Evolutionary conservation across 73 alveolate species (phyloP), one percentile per base, ranked within the genome.

Genomic region (Durusdinium trenchii): DNA sequence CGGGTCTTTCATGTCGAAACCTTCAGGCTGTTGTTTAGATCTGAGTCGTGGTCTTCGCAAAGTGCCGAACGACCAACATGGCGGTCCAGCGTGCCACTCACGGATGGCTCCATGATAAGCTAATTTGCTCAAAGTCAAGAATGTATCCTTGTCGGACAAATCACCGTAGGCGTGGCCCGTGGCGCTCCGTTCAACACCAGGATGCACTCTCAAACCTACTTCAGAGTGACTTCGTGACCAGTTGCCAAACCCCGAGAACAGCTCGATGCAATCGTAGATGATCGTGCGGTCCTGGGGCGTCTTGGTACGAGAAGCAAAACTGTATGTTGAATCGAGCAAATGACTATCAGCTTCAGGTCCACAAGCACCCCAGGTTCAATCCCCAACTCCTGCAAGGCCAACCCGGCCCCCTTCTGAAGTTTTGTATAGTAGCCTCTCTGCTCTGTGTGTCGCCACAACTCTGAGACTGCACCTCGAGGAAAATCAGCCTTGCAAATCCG

Each of bases 391-490:
- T 57, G 69, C 4, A 76, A 20, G 20, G 35, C 60, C 12, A 38
- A 20, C 3, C 61, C 86, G 4, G 86, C 86, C 4, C 61, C 61
- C 9, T 76, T 76, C 6, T 76, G 61, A 23, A 57, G 69, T 23
- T 23, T 57, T 12, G 86, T 76, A 45, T 76, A 76, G 54, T 76
- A 76, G 35, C 86, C 86, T 32, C 54, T 76, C 35, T 76, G 86
- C 54, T 76, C 86, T 36, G 86, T 36, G 45, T 76, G 86, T 7
- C 86, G 51, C 86, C 86, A 76, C 48, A 76, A 36, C 14, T 76
- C 86, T 1, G 32, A 12, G n/a, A 45, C 86, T 10, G 35, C 86
- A 38, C 28, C 6, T n/a, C 32, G 1, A 10, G 54, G 32, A n/a
- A 14, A 48, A 32, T 30, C 1, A 0, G 86, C 52, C 52, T 16